phyloP scores from a whole-genome alignment of 2,329 filamentous ascomycete genomes.

The Cadophora luteo-olivacea region DNA sequence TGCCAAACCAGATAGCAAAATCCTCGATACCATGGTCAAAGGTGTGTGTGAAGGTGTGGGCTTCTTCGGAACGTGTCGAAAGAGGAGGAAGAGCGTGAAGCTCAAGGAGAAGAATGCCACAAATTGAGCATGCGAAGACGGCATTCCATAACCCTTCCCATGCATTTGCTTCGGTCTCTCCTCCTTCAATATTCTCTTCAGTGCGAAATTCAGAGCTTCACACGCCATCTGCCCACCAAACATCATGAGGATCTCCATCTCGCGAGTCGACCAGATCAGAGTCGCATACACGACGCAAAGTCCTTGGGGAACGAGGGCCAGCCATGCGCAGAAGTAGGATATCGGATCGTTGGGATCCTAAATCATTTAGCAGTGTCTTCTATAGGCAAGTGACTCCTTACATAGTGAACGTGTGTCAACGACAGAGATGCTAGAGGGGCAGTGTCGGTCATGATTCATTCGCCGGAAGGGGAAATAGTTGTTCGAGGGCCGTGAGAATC shows the following conservation, averaged over 20 bases:
- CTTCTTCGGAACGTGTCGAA: conserved; percentile 72
- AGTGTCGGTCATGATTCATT: conserved; percentile 46
- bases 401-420: conserved; percentile 95
- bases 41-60: conserved; percentile 53
- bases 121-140: conserved; percentile 93
- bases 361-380: conserved; percentile 21
- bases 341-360: conserved; percentile 86
- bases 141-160: conserved; percentile 97
- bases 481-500: not conserved
- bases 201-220: conserved; percentile 85
- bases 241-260: conserved; percentile 87
- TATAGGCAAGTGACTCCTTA: conserved; percentile 51
- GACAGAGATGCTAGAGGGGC: conserved; percentile 84
- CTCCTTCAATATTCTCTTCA: conserved; percentile 93
- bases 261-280: conserved; percentile 88
- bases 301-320: conserved; percentile 91
- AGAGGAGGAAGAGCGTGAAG: conserved; percentile 81
- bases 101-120: conserved; percentile 90
- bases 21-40: conserved; percentile 66
- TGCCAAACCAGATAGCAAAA: conserved; percentile 59
- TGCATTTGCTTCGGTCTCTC: conserved; percentile 84
- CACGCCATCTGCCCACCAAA: conserved; percentile 91
- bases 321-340: conserved; percentile 90
- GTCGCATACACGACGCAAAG: conserved; percentile 90
- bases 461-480: not conserved